phyloP scores from a whole-genome alignment of 768 basidiomycete species.

The Termitomyces sp. region DNA sequence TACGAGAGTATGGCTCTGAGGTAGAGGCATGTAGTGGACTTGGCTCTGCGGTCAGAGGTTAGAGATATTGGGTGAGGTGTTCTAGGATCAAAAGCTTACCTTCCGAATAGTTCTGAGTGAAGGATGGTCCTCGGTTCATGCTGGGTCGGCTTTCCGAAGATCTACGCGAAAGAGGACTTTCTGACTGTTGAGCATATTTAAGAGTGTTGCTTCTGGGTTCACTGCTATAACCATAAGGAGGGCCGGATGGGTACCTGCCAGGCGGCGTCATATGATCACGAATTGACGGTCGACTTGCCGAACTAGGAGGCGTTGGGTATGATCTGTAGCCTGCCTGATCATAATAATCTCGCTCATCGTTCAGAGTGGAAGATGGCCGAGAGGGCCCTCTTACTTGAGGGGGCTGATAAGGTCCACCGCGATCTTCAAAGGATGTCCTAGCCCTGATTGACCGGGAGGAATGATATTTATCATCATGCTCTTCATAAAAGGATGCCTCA shows the following conservation, averaged over 20 bases:
- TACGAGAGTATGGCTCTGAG: conserved; percentile 8
- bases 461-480: conserved; percentile 10
- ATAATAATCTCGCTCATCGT: conserved; percentile 12
- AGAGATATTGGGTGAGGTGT: background rate
- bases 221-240: conserved; percentile 3
- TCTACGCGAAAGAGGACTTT: conserved; percentile 14
- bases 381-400: conserved; percentile 4
- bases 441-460: conserved; percentile 16
- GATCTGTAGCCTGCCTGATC: conserved; percentile 7
- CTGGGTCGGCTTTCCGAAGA: conserved; percentile 10
- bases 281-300: conserved; percentile 8
- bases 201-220: conserved; percentile 15
- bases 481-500: conserved; percentile 15
- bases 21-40: conserved; percentile 3
- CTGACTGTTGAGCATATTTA: conserved; percentile 13
- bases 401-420: conserved; percentile 7
- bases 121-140: conserved; percentile 14
- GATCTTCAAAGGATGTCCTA: conserved; percentile 22
- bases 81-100: conserved; percentile 1
- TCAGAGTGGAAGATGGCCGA: conserved; percentile 9
- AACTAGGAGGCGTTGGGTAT: conserved; percentile 16
- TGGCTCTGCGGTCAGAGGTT: conserved; percentile 1
- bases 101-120: conserved; percentile 11
- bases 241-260: background rate
- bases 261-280: conserved; percentile 11